A percentile compares a stretch with the other conserved stretches of the same genome.
These are phyloP conservation scores for Phytopythium oedochilum DNA, from an alignment of 352 stramenopile species.

Conservation along the genomic window DNA sequence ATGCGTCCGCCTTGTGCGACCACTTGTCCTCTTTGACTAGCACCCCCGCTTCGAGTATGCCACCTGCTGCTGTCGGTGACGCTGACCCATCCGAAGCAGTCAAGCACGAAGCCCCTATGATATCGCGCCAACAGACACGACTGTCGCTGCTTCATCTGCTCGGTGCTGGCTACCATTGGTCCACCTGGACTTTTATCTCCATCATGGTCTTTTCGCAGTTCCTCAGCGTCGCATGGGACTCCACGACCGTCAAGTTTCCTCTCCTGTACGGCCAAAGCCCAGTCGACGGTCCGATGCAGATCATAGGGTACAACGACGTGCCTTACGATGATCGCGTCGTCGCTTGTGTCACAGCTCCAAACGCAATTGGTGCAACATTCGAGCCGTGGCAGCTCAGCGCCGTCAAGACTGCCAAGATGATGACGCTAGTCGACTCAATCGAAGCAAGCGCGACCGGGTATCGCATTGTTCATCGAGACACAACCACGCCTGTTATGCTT, in stretches of 20 bases:
- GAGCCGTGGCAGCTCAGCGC: not conserved
- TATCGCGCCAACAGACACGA: too few species aligned
- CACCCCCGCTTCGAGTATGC: too few species aligned
- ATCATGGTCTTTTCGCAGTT: conserved; percentile 10
- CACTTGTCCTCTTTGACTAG: too few species aligned
- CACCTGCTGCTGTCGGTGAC: too few species aligned
- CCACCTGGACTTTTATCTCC: conserved; percentile 4
- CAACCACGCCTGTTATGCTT: not conserved
- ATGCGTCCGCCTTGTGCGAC: too few species aligned
- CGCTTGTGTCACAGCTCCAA: conserved; percentile 2
- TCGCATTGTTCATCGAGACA: not conserved
- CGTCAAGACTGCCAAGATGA: not conserved
- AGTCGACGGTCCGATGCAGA: conserved; percentile 5
- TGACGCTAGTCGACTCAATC: not conserved
- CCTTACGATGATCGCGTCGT: conserved; percentile 9
- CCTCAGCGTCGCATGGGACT: conserved; percentile 6
- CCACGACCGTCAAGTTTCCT: not conserved
- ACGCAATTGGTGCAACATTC: conserved; percentile 1
- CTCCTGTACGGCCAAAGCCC: conserved; percentile 5
- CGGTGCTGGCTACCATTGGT: conserved; percentile 7
- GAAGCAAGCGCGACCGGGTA: not conserved
- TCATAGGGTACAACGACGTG: conserved; percentile 5
- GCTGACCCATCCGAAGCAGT: too few species aligned
- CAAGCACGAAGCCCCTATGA: too few species aligned
- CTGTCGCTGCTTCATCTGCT: conserved; percentile 3